These are phyloP conservation scores for Paecilomyces fulvus DNA, from an alignment of 2,329 filamentous ascomycete genomes.

Conservation along the genomic window DNA sequence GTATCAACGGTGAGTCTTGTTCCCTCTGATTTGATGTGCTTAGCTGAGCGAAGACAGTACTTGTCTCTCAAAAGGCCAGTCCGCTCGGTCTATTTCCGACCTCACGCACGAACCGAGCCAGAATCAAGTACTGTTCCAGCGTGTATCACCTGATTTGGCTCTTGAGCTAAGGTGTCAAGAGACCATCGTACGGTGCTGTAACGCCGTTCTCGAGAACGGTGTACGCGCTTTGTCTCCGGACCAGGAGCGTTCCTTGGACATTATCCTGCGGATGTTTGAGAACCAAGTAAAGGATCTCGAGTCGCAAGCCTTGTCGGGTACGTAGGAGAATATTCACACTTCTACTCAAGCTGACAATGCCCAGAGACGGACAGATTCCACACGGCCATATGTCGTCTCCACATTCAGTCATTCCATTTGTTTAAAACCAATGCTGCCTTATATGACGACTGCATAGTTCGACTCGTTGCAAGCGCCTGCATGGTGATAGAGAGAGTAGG, in stretches of 20 bases:
- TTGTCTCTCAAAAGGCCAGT: slow-evolving; percentile 30
- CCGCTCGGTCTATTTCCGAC: slow-evolving; percentile 24
- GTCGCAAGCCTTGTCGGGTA: slow-evolving; percentile 24
- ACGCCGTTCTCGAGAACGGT: slow-evolving; percentile 29
- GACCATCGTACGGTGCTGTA: slow-evolving; percentile 26
- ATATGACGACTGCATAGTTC: slow-evolving; percentile 17
- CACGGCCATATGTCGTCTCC: slow-evolving; percentile 21
- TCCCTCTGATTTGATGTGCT: background rate
- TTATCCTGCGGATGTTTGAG: slow-evolving; percentile 29
- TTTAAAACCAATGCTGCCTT: slow-evolving; percentile 22
- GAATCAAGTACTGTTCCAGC: slow-evolving; percentile 24
- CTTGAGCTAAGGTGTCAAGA: slow-evolving; percentile 32
- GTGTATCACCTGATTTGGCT: slow-evolving; percentile 24
- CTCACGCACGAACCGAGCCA: slow-evolving; percentile 28
- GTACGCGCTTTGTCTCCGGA: slow-evolving; percentile 29
- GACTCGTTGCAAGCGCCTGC: slow-evolving; percentile 21
- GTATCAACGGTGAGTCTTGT: slow-evolving; percentile 27
- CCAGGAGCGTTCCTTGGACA: slow-evolving; percentile 30
- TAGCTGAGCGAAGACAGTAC: slow-evolving; percentile 16
- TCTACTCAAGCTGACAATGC: background rate
- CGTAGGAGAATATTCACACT: background rate
- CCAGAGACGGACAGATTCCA: slow-evolving; percentile 25
- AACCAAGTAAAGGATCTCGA: slow-evolving; percentile 28
- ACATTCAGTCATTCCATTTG: slow-evolving; percentile 28
- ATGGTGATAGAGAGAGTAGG: slow-evolving; percentile 21